phyloP scores from a whole-genome alignment of 2,329 filamentous ascomycete genomes.

The Geosmithia putterillii region DNA sequence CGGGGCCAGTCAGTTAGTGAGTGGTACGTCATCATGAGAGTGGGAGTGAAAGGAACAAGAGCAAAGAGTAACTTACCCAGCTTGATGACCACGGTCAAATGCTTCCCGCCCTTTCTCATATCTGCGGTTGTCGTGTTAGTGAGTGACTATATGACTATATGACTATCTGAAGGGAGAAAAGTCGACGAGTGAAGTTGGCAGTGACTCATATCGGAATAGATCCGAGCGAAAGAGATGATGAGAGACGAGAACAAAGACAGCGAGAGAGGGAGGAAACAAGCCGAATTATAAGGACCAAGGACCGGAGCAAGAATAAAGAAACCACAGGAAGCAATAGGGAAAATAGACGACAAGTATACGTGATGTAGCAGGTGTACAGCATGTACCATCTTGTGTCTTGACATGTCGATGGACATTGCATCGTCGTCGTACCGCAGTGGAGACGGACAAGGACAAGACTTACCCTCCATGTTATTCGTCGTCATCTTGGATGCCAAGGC shows the following conservation, averaged over 20 bases:
- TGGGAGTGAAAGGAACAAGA: neutral
- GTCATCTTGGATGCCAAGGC: constrained; percentile 1
- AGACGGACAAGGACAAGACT: constrained; percentile 1
- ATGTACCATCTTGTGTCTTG: neutral
- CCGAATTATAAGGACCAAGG: constrained; percentile 2
- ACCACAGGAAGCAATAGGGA: neutral
- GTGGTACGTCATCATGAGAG: neutral
- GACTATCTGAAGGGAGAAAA: constrained; percentile 3
- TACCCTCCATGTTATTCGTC: constrained; percentile 3
- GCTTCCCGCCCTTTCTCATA: constrained; percentile 50
- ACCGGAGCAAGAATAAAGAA: too few relatives aligned
- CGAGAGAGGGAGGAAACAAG: neutral
- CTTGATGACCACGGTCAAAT: constrained; percentile 52
- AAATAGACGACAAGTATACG: neutral
- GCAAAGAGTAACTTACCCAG: constrained; percentile 49
- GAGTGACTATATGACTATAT: constrained; percentile 6
- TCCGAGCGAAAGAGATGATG: neutral
- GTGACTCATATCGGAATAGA: neutral
- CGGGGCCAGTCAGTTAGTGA: neutral
- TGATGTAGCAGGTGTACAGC: neutral
- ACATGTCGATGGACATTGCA: neutral
- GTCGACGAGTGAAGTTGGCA: too few relatives aligned
- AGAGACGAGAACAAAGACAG: neutral
- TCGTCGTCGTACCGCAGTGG: constrained; percentile 2
- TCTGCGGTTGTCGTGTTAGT: constrained; percentile 33